Conservation (phyloP, 371 early-diverging fungal genomes). For the Saksenaea vasiformis region DNA sequence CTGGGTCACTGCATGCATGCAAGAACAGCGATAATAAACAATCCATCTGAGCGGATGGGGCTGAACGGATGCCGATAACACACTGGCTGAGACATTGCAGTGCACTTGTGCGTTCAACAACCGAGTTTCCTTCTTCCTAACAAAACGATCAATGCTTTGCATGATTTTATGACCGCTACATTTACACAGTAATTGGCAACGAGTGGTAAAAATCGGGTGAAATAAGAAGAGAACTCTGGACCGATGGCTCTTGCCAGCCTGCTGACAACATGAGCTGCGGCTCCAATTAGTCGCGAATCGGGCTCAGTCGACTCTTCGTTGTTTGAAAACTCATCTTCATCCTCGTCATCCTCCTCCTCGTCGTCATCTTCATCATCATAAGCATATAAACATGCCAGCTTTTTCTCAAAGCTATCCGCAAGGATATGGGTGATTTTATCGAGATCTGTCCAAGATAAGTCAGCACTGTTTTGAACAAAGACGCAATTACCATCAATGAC, state of each 20-base stretch:
- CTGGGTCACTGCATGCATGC: constrained; percentile 70
- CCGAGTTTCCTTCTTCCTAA: constrained; percentile 62
- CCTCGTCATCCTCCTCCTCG: constrained; percentile 65
- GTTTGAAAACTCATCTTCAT: constrained; percentile 63
- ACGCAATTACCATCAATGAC: constrained; percentile 61
- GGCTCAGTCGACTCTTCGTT: constrained; percentile 62
- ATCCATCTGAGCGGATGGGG: constrained; percentile 74
- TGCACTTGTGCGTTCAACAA: constrained; percentile 84
- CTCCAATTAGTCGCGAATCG: constrained; percentile 76
- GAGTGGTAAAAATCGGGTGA: constrained; percentile 72
- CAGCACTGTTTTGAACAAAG: neutral
- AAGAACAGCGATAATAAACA: constrained; percentile 62
- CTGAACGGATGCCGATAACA: constrained; percentile 65
- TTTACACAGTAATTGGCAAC: constrained; percentile 66
- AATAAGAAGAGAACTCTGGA: constrained; percentile 65
- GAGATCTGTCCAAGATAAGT: constrained; percentile 21
- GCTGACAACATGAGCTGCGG: constrained; percentile 82
- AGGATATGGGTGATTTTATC: constrained; percentile 57
- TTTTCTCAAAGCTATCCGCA: constrained; percentile 74
- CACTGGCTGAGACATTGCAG: constrained; percentile 85
- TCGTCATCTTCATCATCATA: constrained; percentile 67
- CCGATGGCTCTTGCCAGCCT: constrained; percentile 76
- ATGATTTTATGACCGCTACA: neutral
- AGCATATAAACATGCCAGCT: constrained; percentile 76
- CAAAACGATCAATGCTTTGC: neutral